Base-by-base conservation (phyloP, 345 rosid species). In the Citrus cavaleriei region DNA sequence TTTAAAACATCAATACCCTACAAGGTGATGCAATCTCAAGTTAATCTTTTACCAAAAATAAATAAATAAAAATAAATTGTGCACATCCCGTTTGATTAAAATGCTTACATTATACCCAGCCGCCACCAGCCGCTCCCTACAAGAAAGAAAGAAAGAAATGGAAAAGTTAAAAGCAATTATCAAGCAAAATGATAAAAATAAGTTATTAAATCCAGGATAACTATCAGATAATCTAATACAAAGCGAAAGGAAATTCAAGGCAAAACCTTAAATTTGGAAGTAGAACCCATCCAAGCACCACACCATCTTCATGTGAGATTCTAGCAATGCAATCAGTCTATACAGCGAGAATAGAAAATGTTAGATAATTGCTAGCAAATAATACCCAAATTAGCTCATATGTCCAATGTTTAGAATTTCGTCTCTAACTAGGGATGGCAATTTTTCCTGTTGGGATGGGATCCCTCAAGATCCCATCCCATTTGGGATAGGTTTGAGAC, bases 311-410 rank as follows among this genome's bases (percentile, higher is more conserved):
- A 13, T 78, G 88, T 55, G 99, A 96, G 77, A 94, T 91, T 88
- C 98, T 92, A 34, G 91, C 99, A 82, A 96, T 91, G 85, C 99
- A 94, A 77, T 94, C 97, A 67, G 94, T 88, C 99, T 96, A 85
- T 80, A 85, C 7, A 54, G 70, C 19, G 37, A 81, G 46, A 67
- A 79, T 30, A 2, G 72, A 24, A 60, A 51, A 30, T 28, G 64
- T 85, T 22, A 78, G 68, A 67, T 58, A 62, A 19, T 67, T 46
- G 8, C 30, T 16, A 46, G 51, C 9, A 28, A 21, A 75, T 63
- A 28, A 75, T 34, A 22, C 58, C 57, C 54, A 10, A 74, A 14
- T 62, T 14, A 62, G 21, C 18, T 37, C 25, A 18, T 28, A 42
- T 62, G 19, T 28, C 38, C 27, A 6, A 14, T 38, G 13, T 73